Conservation (phyloP, 768 basidiomycete genomes). For the Chlorophyllum brunneum region DNA sequence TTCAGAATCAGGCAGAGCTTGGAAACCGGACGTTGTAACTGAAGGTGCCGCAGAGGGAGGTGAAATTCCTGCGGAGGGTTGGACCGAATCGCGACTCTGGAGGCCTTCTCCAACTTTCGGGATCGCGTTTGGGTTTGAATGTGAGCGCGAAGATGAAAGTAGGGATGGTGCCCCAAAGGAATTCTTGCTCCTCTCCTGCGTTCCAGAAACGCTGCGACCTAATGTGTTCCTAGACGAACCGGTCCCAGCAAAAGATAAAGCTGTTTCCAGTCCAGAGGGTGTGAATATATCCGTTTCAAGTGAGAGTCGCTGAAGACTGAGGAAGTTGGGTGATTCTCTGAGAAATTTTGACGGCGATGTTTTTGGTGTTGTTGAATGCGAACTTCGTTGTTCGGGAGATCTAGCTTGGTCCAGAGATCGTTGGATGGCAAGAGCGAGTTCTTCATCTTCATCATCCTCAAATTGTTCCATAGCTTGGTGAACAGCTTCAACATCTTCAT, state of each 20-base stretch:
- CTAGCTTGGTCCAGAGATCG: constrained; percentile 47
- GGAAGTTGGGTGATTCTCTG: constrained; percentile 1
- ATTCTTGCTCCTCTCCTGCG: constrained; percentile 6
- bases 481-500: constrained; percentile 35
- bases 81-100: background rate
- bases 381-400: background rate
- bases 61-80: background rate
- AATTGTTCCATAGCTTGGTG: constrained; percentile 20
- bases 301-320: constrained; percentile 4
- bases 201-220: background rate
- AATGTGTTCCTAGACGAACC: constrained; percentile 27
- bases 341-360: background rate
- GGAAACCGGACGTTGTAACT: background rate
- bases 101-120: background rate
- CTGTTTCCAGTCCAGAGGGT: constrained; percentile 61
- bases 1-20: constrained; percentile 15
- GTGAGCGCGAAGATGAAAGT: constrained; percentile 16
- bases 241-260: constrained; percentile 62
- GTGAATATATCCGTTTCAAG: constrained; percentile 26
- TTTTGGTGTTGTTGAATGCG: background rate
- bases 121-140: background rate
- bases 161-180: constrained; percentile 27
- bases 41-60: background rate
- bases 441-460: constrained; percentile 50
- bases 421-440: constrained; percentile 57